phyloP scores from a whole-genome alignment of 306 rosid species.

The Luffa aegyptiaca region DNA sequence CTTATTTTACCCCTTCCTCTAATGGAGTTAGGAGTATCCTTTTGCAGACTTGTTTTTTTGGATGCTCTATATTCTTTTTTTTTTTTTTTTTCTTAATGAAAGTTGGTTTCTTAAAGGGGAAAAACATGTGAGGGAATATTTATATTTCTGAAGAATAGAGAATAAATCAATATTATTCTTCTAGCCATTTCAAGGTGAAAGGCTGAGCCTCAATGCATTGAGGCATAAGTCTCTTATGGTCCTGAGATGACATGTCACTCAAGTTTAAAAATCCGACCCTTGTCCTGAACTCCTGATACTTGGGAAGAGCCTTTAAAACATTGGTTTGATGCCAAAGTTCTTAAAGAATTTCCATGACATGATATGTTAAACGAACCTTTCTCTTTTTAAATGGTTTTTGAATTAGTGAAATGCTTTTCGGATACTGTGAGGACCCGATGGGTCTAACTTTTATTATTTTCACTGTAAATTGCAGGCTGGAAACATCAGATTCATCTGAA shows the following conservation, averaged over 20 bases:
- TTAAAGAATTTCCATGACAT: background rate
- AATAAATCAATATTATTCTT: background rate
- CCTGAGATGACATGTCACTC: background rate
- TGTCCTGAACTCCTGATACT: background rate
- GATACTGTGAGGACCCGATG: background rate
- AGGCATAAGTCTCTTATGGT: background rate
- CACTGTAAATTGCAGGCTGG: conserved; percentile 45
- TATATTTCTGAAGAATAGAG: background rate
- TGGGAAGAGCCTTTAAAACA: background rate
- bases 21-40: too few relatives aligned
- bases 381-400: background rate
- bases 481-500: conserved; percentile 45
- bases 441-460: conserved; percentile 1
- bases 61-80: too few relatives aligned
- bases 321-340: background rate
- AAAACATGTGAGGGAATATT: too few relatives aligned
- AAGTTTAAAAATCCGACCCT: background rate
- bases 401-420: background rate
- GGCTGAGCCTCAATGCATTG: background rate
- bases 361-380: background rate
- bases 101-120: too few relatives aligned
- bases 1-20: too few relatives aligned
- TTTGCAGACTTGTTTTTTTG: too few relatives aligned
- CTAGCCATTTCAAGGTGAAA: background rate
- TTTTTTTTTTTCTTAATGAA: too few relatives aligned